Evolutionary conservation across 345 rosid species (phyloP).

Genomic region (Ceriops tagal): DNA sequence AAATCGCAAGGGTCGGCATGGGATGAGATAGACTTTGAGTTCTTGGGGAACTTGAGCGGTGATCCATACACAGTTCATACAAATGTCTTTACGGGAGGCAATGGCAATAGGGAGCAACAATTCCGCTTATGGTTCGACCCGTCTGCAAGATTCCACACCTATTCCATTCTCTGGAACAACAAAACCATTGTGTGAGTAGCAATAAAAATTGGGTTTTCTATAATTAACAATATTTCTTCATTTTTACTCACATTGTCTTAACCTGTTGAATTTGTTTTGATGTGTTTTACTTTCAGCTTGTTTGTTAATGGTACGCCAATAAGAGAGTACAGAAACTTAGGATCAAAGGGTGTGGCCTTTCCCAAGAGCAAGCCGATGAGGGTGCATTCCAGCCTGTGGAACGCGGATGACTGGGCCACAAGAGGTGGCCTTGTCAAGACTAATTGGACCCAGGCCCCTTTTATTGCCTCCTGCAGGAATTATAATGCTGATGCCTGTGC

Average conservation of each 20-base stretch:
- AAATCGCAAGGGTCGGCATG: neutral
- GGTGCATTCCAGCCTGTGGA: neutral
- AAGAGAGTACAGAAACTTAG: neutral
- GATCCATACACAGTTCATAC: conserved; percentile 5
- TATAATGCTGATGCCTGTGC: neutral
- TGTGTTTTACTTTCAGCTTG: neutral
- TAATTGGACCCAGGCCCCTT: neutral
- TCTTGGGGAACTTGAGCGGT: neutral
- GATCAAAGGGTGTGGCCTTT: neutral
- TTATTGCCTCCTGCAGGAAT: neutral
- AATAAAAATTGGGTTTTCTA: neutral
- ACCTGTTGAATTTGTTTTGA: neutral
- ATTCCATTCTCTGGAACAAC: conserved; percentile 2
- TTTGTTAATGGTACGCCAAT: neutral
- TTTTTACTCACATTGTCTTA: neutral
- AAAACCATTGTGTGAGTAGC: neutral
- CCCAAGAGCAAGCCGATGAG: neutral
- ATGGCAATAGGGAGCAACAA: conserved; percentile 3
- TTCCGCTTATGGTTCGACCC: conserved; percentile 6
- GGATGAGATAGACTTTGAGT: conserved; percentile 6
- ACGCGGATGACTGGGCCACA: conserved; percentile 2
- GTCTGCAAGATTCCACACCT: neutral
- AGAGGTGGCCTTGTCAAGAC: conserved; percentile 1
- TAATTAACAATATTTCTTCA: neutral
- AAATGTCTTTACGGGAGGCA: neutral